These are phyloP conservation scores for Fraxinus pennsylvanica DNA, from an alignment of 257 asterid species.

Conservation along the genomic window DNA sequence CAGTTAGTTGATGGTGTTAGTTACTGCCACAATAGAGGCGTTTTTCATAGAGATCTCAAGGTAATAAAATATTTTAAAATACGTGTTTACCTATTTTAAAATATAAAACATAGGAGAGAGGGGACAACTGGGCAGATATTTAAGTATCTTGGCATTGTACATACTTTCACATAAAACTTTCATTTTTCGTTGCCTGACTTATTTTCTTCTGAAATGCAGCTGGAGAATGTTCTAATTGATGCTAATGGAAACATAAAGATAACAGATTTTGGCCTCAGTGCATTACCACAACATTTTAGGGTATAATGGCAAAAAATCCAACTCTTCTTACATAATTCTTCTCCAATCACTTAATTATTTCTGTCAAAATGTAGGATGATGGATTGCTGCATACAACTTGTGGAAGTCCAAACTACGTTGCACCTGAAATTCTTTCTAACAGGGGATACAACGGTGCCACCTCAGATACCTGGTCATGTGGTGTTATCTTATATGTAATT, in stretches of 20 bases:
- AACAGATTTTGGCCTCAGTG: conserved; percentile 97
- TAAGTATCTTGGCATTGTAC: neutral
- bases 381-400: conserved; percentile 96
- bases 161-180: conserved; percentile 17
- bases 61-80: neutral
- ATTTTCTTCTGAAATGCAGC: conserved; percentile 50
- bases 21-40: conserved; percentile 92
- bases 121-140: neutral
- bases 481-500: conserved; percentile 85
- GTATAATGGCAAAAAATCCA: conserved; percentile 36
- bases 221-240: conserved; percentile 82
- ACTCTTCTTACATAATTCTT: neutral
- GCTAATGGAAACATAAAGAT: conserved; percentile 70
- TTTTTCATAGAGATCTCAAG: conserved; percentile 88
- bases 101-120: neutral
- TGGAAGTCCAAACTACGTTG: conserved; percentile 99
- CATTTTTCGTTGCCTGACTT: neutral
- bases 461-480: conserved; percentile 96
- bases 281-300: conserved; percentile 95
- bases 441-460: conserved; percentile 93
- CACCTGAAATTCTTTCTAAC: conserved; percentile 91
- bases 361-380: conserved; percentile 58
- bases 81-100: neutral
- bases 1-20: conserved; percentile 86
- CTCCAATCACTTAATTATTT: conserved; percentile 19